These are phyloP conservation scores for Diaporthe caulivora DNA, from an alignment of 2,329 filamentous ascomycete genomes.

Conservation along the genomic window DNA sequence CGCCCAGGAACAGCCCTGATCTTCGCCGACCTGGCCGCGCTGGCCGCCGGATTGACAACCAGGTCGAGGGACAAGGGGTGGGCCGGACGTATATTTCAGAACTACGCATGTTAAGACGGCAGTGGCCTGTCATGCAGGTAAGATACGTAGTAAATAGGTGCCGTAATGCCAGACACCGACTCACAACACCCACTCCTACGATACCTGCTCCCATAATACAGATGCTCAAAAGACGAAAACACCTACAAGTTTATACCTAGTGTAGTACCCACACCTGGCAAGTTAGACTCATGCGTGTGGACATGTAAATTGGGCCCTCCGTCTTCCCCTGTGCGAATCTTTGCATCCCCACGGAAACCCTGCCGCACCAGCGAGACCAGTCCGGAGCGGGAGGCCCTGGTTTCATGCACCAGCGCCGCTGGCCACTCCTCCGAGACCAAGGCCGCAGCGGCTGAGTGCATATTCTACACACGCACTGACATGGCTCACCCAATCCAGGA, in stretches of 20 bases:
- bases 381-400: not conserved
- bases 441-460: not conserved
- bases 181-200: no score
- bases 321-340: no score
- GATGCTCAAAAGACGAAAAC: no score
- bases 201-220: no score
- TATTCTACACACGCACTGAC: not conserved
- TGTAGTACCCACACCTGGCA: no score
- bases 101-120: not conserved
- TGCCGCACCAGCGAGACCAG: not conserved
- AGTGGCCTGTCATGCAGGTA: no score
- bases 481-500: not conserved
- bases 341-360: not conserved
- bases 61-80: not conserved
- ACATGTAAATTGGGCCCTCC: no score
- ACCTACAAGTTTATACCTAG: no score
- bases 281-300: no score
- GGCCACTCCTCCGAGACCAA: constrained; percentile 17
- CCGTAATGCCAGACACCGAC: no score
- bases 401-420: constrained; percentile 16
- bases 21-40: constrained; percentile 17
- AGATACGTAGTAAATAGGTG: no score
- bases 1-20: constrained; percentile 18
- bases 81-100: not conserved
- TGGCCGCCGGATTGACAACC: constrained; percentile 29